Evolutionary conservation across 176 grass and related monocot species (phyloP).

Genomic region (Carex scoparia): DNA sequence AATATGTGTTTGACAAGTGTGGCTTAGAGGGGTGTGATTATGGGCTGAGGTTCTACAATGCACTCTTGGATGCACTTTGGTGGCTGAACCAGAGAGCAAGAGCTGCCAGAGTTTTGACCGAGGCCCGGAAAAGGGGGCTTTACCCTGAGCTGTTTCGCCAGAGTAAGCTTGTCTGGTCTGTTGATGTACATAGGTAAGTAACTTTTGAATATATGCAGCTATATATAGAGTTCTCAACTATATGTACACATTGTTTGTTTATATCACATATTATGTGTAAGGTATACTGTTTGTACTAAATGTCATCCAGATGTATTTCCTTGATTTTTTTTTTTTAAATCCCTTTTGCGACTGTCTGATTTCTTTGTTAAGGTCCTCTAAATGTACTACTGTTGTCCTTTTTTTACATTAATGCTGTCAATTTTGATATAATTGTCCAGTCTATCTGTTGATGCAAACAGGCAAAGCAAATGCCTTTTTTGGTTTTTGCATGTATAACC

Average conservation of each 20-base stretch:
- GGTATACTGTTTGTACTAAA: background rate
- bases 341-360: background rate
- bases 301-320: background rate
- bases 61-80: conserved; percentile 91
- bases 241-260: conserved; percentile 4
- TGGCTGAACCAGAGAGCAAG: conserved; percentile 72
- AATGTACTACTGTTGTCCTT: background rate
- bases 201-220: conserved; percentile 3
- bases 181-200: conserved; percentile 87
- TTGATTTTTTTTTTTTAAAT: background rate
- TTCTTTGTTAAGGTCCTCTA: background rate
- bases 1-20: conserved; percentile 73
- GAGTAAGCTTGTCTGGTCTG: conserved; percentile 78
- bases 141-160: conserved; percentile 72
- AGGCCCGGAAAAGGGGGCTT: conserved; percentile 63
- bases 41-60: conserved; percentile 72
- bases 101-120: conserved; percentile 61
- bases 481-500: background rate
- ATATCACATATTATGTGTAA: background rate
- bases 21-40: conserved; percentile 76
- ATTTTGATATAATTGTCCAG: background rate
- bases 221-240: background rate
- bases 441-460: background rate
- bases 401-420: background rate
- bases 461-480: background rate